Base-by-base conservation (phyloP, 2,329 filamentous ascomycete species). In the Xylaria sp. region DNA sequence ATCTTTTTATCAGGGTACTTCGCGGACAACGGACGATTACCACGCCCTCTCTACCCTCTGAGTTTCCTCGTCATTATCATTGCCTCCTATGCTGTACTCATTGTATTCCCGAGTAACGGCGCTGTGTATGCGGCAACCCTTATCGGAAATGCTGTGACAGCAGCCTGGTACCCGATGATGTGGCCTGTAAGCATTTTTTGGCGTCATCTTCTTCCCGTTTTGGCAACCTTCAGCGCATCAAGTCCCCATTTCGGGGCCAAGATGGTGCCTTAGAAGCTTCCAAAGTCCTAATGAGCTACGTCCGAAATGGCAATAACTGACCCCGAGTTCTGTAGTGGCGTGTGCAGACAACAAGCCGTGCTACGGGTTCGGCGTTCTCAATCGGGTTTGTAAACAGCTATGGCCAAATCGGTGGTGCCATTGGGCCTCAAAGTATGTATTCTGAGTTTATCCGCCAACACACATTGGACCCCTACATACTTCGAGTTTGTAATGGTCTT, bases 351-450 rank as follows among this genome's bases (percentile, higher is more conserved):
- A 82, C 77, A 0, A 74, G 72, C 44, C 65, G 78, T 3, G 77
- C 81, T 1, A 83, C 81, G 0, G 81, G 80, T 0, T 81, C 81
- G 0, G 81, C 81, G 1, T 83, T 83, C 67, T 76, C 78, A 1
- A 81, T 83, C 55, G 80, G 77, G 0, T 83, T 83, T 54, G 79
- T 81, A 52, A 82, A 82, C 63, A 80, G 77, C 58, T 81, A 82
- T 64, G 80, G 80, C 0, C 80, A 83, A 62, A 80, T 83, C 17
- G 81, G 80, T 3, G 80, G 79, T 15, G 79, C 79, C 1, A 75
- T 82, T 10, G 80, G 79, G 0, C 77, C 80, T 9, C 80, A 83
- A 66, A 76, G 62, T 64, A 56, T 1, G 58, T 29, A 37, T 25
- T 49, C 23, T 13, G 19, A 27, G 3, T 25, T 25, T 23, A 37